Evolutionary conservation across 352 stramenopile genomes (phyloP).

Genomic region (Paralagenidium karlingii): DNA sequence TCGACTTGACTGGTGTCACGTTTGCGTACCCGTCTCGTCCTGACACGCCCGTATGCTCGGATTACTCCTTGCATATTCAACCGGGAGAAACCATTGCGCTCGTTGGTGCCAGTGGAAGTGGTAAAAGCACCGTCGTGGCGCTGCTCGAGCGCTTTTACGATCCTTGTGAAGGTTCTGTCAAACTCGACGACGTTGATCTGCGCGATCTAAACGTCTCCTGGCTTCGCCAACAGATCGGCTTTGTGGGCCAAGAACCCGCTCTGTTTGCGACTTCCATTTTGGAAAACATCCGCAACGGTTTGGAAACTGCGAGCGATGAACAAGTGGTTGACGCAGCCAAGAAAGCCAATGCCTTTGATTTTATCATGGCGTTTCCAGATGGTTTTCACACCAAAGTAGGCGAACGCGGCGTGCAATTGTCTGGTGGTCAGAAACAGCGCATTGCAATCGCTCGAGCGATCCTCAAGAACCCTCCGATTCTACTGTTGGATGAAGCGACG

Average conservation of each 20-base stretch:
- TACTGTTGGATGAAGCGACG: constrained; percentile 88
- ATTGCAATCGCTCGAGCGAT: constrained; percentile 90
- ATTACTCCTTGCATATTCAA: constrained; percentile 34
- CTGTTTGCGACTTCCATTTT: constrained; percentile 75
- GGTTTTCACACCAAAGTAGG: constrained; percentile 83
- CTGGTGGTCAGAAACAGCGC: constrained; percentile 88
- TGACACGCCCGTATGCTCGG: constrained; percentile 33
- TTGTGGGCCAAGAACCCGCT: constrained; percentile 88
- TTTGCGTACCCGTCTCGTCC: constrained; percentile 58
- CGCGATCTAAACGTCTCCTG: constrained; percentile 46
- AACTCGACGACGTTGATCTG: constrained; percentile 41
- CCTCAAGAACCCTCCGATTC: constrained; percentile 77
- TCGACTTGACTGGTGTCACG: constrained; percentile 74
- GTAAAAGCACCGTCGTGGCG: constrained; percentile 61
- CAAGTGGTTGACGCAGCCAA: constrained; percentile 64
- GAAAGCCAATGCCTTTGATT: constrained; percentile 84
- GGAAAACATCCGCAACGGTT: constrained; percentile 73
- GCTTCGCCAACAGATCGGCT: constrained; percentile 60
- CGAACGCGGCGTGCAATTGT: constrained; percentile 78
- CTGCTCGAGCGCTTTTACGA: constrained; percentile 69
- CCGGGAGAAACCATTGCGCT: constrained; percentile 64
- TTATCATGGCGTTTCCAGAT: constrained; percentile 84
- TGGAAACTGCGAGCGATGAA: constrained; percentile 35
- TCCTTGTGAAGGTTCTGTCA: constrained; percentile 16
- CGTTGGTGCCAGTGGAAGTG: constrained; percentile 48